These are phyloP conservation scores for Tremella fuciformis DNA, from an alignment of 768 basidiomycete genomes.

Conservation along the genomic window DNA sequence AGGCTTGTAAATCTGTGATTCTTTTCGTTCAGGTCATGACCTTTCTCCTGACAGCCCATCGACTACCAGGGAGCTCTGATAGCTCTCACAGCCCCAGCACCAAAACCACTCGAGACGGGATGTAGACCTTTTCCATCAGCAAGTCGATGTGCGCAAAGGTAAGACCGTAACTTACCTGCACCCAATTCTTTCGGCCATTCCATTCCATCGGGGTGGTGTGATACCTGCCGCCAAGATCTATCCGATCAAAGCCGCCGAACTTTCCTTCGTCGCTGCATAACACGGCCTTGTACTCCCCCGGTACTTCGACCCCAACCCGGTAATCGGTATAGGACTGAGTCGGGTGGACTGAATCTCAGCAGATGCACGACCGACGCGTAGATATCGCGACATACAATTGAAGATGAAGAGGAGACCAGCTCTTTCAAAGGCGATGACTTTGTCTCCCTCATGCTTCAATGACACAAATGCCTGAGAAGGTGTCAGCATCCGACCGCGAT, in stretches of 20 bases:
- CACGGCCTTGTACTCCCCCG: slow-evolving; percentile 79
- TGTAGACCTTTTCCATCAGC: slow-evolving; percentile 32
- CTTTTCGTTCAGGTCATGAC: neutral
- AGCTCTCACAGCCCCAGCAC: slow-evolving; percentile 37
- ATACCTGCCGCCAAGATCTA: slow-evolving; percentile 63
- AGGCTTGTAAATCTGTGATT: too few species aligned
- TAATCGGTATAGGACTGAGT: slow-evolving; percentile 89
- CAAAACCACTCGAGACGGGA: slow-evolving; percentile 42
- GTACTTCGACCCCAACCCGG: slow-evolving; percentile 78
- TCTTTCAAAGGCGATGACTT: slow-evolving; percentile 89
- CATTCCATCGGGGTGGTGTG: slow-evolving; percentile 82
- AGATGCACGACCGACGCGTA: too few species aligned
- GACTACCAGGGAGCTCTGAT: neutral
- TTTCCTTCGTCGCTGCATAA: slow-evolving; percentile 79
- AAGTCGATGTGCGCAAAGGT: neutral
- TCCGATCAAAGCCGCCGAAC: slow-evolving; percentile 87
- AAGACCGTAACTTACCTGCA: slow-evolving; percentile 61
- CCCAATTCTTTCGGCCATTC: slow-evolving; percentile 87
- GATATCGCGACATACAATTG: slow-evolving; percentile 62
- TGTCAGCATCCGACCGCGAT: neutral
- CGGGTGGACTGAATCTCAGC: slow-evolving; percentile 62
- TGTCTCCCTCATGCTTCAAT: slow-evolving; percentile 88
- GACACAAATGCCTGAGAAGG: slow-evolving; percentile 75
- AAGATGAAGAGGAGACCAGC: slow-evolving; percentile 91
- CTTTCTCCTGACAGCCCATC: neutral